phyloP scores from a whole-genome alignment of 257 asterid species.

The Ophiorrhiza pumila region DNA sequence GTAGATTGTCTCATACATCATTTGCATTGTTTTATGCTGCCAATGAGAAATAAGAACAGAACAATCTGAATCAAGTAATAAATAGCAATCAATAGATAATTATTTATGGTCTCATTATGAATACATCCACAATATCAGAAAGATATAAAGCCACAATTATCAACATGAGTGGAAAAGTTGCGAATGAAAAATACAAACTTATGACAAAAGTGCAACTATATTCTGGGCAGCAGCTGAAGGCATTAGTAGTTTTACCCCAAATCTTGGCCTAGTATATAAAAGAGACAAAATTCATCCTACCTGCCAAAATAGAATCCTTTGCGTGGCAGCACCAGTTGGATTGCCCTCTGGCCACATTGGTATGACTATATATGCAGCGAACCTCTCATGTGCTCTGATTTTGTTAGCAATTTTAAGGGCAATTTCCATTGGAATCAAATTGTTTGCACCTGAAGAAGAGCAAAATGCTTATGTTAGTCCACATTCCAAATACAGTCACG shows the following conservation, averaged over 20 bases:
- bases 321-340: constrained; percentile 95
- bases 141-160: not conserved
- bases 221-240: not conserved
- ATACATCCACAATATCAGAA: not conserved
- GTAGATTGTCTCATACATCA: constrained; percentile 95
- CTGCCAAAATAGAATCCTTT: constrained; percentile 97
- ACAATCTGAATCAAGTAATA: not conserved
- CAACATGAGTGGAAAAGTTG: too few relatives aligned
- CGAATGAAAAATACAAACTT: not conserved
- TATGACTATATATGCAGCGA: constrained; percentile 82
- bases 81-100: not conserved
- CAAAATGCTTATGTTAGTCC: constrained; percentile 1
- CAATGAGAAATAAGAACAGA: constrained; percentile 11
- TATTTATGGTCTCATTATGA: not conserved
- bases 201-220: not conserved
- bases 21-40: constrained; percentile 97
- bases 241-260: not conserved
- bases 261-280: not conserved
- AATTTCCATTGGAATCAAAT: constrained; percentile 93
- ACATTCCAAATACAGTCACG: not conserved
- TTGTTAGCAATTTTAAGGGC: constrained; percentile 85
- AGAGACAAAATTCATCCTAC: constrained; percentile 29
- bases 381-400: constrained; percentile 81
- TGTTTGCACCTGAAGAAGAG: constrained; percentile 73
- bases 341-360: constrained; percentile 99